These are phyloP conservation scores for Fusarium camptoceras DNA, from an alignment of 2,329 filamentous ascomycete species.

Conservation along the genomic window DNA sequence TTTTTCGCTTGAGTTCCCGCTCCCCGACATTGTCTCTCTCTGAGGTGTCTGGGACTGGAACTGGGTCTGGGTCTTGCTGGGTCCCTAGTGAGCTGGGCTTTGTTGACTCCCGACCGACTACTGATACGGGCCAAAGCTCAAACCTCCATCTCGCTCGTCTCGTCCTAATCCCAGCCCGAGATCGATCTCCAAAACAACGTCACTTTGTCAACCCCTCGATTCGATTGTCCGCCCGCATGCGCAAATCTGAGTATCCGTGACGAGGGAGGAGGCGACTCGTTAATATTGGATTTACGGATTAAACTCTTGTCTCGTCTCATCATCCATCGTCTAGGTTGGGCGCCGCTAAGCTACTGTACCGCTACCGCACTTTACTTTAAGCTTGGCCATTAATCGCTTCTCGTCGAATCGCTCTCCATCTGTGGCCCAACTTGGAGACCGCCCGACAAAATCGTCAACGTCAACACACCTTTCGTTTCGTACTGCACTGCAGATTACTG, in stretches of 20 bases:
- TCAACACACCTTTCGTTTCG: conserved; percentile 36
- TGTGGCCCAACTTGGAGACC: conserved; percentile 46
- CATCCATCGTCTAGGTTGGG: background rate
- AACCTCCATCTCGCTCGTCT: conserved; percentile 24
- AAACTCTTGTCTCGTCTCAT: conserved; percentile 23
- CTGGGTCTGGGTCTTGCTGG: background rate
- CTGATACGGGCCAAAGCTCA: conserved; percentile 21
- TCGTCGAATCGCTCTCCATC: conserved; percentile 35
- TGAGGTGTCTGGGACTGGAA: background rate
- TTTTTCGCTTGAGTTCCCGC: conserved; percentile 28
- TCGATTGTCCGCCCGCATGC: conserved; percentile 32
- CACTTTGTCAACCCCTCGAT: conserved; percentile 14
- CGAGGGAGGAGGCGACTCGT: conserved; percentile 42
- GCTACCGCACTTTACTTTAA: background rate
- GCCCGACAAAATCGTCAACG: conserved; percentile 24
- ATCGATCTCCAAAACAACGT: conserved; percentile 16
- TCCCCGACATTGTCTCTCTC: conserved; percentile 13
- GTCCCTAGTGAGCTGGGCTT: conserved; percentile 13
- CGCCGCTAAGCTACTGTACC: conserved; percentile 12
- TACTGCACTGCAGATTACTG: conserved; percentile 13
- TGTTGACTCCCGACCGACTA: conserved; percentile 30
- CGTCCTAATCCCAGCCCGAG: conserved; percentile 23
- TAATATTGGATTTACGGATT: conserved; percentile 12
- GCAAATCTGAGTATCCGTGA: conserved; percentile 37
- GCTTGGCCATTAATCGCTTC: conserved; percentile 9